A percentile compares a stretch with the other conserved stretches of the same genome.
Conservation (phyloP, 805 yeast genomes). For the Scheffersomyces coipomensis region DNA sequence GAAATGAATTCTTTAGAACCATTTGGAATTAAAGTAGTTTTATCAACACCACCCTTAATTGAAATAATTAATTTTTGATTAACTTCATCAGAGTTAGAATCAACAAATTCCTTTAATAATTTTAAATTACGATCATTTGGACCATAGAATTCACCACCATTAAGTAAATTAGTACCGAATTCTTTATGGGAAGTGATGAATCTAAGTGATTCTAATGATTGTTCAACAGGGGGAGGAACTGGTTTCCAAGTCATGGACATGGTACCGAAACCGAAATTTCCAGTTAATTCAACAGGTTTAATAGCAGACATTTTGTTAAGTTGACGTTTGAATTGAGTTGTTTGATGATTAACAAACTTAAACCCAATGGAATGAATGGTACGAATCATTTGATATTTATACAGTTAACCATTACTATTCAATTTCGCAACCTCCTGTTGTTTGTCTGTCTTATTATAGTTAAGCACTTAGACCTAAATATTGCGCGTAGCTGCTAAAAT, state of each 20-base stretch:
- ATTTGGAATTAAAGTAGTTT: constrained; percentile 40
- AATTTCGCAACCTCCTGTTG: no score
- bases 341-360: no score
- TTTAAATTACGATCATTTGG: constrained; percentile 49
- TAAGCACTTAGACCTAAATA: no score
- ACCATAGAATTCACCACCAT: constrained; percentile 83
- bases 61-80: constrained; percentile 56
- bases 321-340: no score
- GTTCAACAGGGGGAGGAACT: constrained; percentile 50
- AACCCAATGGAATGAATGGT: no score
- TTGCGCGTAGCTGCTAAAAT: no score
- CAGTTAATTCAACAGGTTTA: constrained; percentile 13
- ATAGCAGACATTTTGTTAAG: neutral
- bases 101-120: constrained; percentile 56
- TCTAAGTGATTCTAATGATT: constrained; percentile 54
- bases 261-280: constrained; percentile 66
- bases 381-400: no score
- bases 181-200: constrained; percentile 41
- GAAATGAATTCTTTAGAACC: constrained; percentile 48
- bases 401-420: no score
- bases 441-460: no score
- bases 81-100: constrained; percentile 47
- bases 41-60: constrained; percentile 65
- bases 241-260: constrained; percentile 80
- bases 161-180: constrained; percentile 53